These are phyloP conservation scores for Venturiaceae sp. DNA, from an alignment of 2,329 filamentous ascomycete species.

Conservation along the genomic window DNA sequence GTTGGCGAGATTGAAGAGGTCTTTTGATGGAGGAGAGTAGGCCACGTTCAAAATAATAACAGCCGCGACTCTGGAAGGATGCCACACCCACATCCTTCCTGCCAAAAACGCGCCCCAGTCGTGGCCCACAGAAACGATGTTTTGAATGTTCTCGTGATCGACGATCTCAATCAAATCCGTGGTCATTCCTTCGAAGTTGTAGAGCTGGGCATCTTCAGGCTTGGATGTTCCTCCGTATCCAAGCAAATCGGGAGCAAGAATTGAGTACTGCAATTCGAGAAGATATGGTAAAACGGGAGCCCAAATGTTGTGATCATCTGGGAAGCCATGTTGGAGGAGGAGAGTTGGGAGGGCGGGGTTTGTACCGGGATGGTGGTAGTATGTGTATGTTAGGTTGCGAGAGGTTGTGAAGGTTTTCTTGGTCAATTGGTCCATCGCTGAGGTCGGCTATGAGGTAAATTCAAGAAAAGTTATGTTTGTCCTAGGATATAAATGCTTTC, in stretches of 20 bases:
- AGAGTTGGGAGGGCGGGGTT: conserved; percentile 15
- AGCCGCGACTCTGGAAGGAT: conserved; percentile 30
- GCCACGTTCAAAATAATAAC: conserved; percentile 32
- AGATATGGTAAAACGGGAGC: conserved; percentile 29
- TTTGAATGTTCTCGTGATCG: conserved; percentile 15
- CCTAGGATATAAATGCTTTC: too few relatives aligned
- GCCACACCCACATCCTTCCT: conserved; percentile 31
- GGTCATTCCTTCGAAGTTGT: conserved; percentile 16
- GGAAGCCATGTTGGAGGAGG: conserved; percentile 40
- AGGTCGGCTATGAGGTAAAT: not conserved
- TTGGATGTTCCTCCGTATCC: conserved; percentile 28
- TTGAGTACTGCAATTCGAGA: conserved; percentile 27
- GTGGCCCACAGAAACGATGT: conserved; percentile 11
- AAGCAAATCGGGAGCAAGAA: conserved; percentile 28
- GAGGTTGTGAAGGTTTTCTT: conserved; percentile 19
- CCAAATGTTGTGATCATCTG: conserved; percentile 38
- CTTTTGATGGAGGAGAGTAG: conserved; percentile 26
- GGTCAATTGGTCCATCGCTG: conserved; percentile 17
- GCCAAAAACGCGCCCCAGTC: conserved; percentile 13
- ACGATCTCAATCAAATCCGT: conserved; percentile 19
- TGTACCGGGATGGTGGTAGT: conserved; percentile 15
- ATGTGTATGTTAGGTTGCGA: conserved; percentile 17
- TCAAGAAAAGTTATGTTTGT: too few relatives aligned
- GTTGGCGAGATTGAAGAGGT: conserved; percentile 26
- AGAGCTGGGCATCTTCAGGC: conserved; percentile 16